phyloP scores from a whole-genome alignment of 768 basidiomycete species.

The Hydnum rufescens region DNA sequence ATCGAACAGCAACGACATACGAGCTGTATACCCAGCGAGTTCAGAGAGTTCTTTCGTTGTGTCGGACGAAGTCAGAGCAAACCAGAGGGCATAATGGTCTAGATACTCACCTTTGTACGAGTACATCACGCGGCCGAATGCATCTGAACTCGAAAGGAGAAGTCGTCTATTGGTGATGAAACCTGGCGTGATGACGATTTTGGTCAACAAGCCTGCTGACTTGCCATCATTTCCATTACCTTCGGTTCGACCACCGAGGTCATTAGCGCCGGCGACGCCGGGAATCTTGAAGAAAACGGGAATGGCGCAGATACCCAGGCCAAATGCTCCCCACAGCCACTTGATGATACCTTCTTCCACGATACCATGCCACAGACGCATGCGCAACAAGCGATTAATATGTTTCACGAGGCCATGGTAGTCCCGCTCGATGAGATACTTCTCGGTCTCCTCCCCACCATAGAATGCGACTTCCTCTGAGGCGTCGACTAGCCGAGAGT shows the following conservation, averaged over 20 bases:
- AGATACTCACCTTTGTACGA: slow-evolving; percentile 48
- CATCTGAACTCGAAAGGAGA: slow-evolving; percentile 72
- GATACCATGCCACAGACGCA: slow-evolving; percentile 78
- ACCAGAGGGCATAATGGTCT: no score
- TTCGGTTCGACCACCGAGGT: slow-evolving; percentile 80
- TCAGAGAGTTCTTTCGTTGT: slow-evolving; percentile 53
- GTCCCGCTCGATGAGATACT: slow-evolving; percentile 73
- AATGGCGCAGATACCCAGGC: slow-evolving; percentile 58
- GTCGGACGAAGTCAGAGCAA: background rate
- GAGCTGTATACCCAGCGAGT: slow-evolving; percentile 84
- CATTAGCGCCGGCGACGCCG: slow-evolving; percentile 34
- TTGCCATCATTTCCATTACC: slow-evolving; percentile 30
- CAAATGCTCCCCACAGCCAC: slow-evolving; percentile 62
- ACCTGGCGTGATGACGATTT: slow-evolving; percentile 25
- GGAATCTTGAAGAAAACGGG: slow-evolving; percentile 83
- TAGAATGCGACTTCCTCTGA: slow-evolving; percentile 79
- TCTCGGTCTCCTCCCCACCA: slow-evolving; percentile 76
- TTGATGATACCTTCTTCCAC: slow-evolving; percentile 92
- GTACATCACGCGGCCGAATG: slow-evolving; percentile 90
- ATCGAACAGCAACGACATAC: slow-evolving; percentile 73
- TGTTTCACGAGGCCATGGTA: slow-evolving; percentile 74
- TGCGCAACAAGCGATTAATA: slow-evolving; percentile 56
- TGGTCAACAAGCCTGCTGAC: background rate
- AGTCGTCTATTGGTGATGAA: slow-evolving; percentile 94
- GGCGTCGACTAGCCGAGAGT: slow-evolving; percentile 78